Conservation (phyloP, 164 flowering plant species). For the Vitis riparia region DNA sequence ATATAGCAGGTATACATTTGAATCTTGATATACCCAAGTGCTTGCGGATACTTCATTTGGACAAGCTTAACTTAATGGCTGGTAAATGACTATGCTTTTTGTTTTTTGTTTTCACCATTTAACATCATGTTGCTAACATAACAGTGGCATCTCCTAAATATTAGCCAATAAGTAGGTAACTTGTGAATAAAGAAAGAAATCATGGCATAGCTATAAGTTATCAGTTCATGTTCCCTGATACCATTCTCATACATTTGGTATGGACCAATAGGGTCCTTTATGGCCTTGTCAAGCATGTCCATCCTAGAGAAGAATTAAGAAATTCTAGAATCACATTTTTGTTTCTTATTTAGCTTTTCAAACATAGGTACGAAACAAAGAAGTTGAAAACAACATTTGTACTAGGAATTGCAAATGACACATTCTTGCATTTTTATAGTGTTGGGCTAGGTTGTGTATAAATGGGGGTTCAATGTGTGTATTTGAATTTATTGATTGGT, state of each 20-base stretch:
- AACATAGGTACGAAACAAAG: not conserved
- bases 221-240: not conserved
- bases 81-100: slow-evolving; percentile 35
- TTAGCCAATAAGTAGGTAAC: too few species aligned
- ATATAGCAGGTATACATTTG: slow-evolving; percentile 62
- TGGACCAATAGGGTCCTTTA: not conserved
- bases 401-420: not conserved
- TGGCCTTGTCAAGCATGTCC: not conserved
- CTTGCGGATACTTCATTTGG: slow-evolving; percentile 59
- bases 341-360: not conserved
- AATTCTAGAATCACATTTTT: not conserved
- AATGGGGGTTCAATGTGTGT: too few species aligned
- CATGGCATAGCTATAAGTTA: not conserved
- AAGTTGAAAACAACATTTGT: not conserved
- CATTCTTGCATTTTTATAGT: too few species aligned
- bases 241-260: not conserved
- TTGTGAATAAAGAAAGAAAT: too few species aligned
- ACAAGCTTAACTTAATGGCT: slow-evolving; percentile 56
- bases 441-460: too few species aligned
- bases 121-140: too few species aligned
- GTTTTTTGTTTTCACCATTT: not conserved
- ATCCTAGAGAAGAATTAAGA: not conserved
- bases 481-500: too few species aligned
- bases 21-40: slow-evolving; percentile 69
- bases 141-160: too few species aligned